phyloP scores from a whole-genome alignment of 2,329 filamentous ascomycete species.

The Anthostomella pinea region DNA sequence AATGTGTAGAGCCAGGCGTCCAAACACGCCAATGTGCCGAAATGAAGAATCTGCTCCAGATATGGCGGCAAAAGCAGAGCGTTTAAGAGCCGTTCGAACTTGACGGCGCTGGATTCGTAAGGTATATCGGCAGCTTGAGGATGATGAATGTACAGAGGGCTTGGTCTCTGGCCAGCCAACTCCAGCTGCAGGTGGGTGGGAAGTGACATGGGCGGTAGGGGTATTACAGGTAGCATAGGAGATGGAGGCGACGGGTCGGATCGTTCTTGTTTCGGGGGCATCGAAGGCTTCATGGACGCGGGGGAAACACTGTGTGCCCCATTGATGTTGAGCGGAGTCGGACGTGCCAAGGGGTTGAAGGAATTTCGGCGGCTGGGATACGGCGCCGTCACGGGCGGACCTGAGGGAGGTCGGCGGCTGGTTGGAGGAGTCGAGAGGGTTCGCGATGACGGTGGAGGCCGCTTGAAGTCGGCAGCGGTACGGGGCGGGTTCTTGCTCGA shows the following conservation, averaged over 20 bases:
- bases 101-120: conserved; percentile 89
- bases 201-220: conserved; percentile 64
- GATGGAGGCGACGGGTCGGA: conserved; percentile 38
- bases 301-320: conserved; percentile 12
- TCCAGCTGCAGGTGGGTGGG: conserved; percentile 65
- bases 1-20: conserved; percentile 97
- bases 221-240: conserved; percentile 54
- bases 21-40: conserved; percentile 86
- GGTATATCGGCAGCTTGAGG: conserved; percentile 58
- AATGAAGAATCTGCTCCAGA: conserved; percentile 80
- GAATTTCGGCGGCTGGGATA: conserved; percentile 47
- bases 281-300: conserved; percentile 6
- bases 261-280: conserved; percentile 23
- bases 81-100: conserved; percentile 87
- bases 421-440: conserved; percentile 55
- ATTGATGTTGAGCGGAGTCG: conserved; percentile 45
- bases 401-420: conserved; percentile 35
- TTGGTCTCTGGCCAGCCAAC: conserved; percentile 59
- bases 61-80: conserved; percentile 79
- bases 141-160: conserved; percentile 63
- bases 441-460: conserved; percentile 35
- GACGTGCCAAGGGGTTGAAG: conserved; percentile 43
- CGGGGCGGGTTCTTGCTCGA: conserved; percentile 18
- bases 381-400: conserved; percentile 30
- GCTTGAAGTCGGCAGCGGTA: conserved; percentile 31